Conservation (phyloP, 176 grass and related monocot genomes). For the Olyra latifolia region DNA sequence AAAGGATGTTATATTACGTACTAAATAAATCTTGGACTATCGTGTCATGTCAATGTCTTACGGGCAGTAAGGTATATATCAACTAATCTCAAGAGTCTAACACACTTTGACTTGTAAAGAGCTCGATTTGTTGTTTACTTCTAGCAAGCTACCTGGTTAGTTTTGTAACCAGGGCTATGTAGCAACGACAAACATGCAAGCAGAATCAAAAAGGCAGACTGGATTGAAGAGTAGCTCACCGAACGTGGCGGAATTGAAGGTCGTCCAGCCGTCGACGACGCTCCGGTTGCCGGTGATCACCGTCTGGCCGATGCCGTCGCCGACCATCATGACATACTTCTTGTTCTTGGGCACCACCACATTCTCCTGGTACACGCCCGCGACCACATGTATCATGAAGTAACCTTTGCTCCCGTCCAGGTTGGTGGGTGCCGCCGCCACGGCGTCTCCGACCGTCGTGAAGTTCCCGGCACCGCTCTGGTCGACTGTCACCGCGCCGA, state of each 20-base stretch:
- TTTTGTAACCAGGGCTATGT: neutral
- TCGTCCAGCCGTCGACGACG: slow-evolving; percentile 82
- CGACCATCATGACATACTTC: slow-evolving; percentile 87
- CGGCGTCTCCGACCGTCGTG: slow-evolving; percentile 58
- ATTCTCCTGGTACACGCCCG: slow-evolving; percentile 82
- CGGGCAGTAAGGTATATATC: neutral
- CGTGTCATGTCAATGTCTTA: neutral
- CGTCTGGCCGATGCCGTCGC: slow-evolving; percentile 82
- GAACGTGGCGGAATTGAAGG: slow-evolving; percentile 92
- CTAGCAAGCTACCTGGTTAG: neutral
- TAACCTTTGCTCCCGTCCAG: slow-evolving; percentile 55
- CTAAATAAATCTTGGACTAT: neutral
- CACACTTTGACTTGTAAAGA: neutral
- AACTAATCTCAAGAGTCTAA: neutral
- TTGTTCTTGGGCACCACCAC: slow-evolving; percentile 79
- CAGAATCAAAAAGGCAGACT: neutral
- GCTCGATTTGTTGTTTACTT: neutral
- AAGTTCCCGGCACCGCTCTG: slow-evolving; percentile 71
- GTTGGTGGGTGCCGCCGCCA: slow-evolving; percentile 61
- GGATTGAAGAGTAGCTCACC: slow-evolving; percentile 38
- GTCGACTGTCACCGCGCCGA: slow-evolving; percentile 55
- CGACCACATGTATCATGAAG: slow-evolving; percentile 71
- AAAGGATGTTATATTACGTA: neutral
- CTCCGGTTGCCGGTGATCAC: slow-evolving; percentile 79
- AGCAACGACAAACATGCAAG: neutral